phyloP scores from a whole-genome alignment of 768 basidiomycete species.

The Russula sp. region DNA sequence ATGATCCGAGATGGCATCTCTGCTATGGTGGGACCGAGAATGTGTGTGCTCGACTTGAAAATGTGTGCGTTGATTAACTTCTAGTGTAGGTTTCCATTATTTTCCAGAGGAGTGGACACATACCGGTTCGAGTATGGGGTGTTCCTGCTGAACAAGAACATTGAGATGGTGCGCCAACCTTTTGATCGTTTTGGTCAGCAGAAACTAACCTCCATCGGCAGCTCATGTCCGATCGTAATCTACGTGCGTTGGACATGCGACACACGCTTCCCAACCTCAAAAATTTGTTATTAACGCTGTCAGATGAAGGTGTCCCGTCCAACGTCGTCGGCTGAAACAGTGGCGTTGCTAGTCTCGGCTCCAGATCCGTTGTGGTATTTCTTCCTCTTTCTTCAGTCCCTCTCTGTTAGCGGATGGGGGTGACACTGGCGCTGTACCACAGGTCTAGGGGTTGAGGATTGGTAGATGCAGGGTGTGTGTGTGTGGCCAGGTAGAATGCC shows the following conservation, averaged over 20 bases:
- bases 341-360: background rate
- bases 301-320: constrained; percentile 47
- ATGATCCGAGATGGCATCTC: constrained; percentile 89
- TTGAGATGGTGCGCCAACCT: constrained; percentile 67
- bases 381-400: background rate
- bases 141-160: constrained; percentile 93
- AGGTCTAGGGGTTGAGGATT: background rate
- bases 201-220: constrained; percentile 28
- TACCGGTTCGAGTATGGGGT: constrained; percentile 98
- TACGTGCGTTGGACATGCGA: constrained; percentile 86
- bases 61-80: background rate
- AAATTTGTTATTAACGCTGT: constrained; percentile 82
- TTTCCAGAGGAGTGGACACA: constrained; percentile 88
- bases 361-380: background rate
- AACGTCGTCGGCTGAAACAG: background rate
- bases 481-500: background rate
- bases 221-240: constrained; percentile 87
- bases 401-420: background rate
- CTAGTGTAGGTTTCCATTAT: constrained; percentile 81
- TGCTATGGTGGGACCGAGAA: constrained; percentile 90
- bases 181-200: background rate
- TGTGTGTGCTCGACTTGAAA: constrained; percentile 44
- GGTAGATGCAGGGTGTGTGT: background rate
- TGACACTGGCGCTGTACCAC: no score
- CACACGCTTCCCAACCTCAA: constrained; percentile 97